Evolutionary conservation across 441 rosid genomes (phyloP), one percentile per base, ranked within the genome.

Genomic region (Gossypium davidsonii): DNA sequence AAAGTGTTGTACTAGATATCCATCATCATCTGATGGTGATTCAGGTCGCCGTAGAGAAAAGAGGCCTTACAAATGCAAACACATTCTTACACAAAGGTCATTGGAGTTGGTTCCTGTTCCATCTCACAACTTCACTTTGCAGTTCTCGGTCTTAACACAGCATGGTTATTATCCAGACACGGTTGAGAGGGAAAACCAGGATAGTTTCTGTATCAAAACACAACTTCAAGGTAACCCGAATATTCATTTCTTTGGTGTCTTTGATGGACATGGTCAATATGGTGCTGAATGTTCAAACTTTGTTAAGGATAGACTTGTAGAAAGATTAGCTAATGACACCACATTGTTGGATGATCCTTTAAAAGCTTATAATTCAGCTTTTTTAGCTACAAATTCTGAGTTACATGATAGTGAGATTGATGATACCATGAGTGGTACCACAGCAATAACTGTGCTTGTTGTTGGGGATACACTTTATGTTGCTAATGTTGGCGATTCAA

Each of bases 401-500:
- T 81, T 95, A 64, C 97, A 81, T 67, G 73, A 59, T 4, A 91
- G 97, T 72, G 87, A 81, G 31, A 88, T 95, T 74, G 98, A 95
- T 77, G 99, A 95, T 82, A 70, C 94, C 3, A 80, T 89, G 97
- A 93, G 99, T 77, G 98, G 99, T 60, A 93, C 99, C 12, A 91
- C 99, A 0, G 97, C 97, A 0, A 93, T 95, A 59, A 93, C 98
- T 0, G 99, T 89, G 78, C 95, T 95, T 81, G 90, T 93, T n/a
- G 75, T 87, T 77, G 99, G 89, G 58, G 93, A 91, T 81, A 88
- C 80, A 67, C 83, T 95, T 48, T 85, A 86, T 78, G 93, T 91
- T 17, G 99, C 97, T 6, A 94, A 91, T 83, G 99, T 85, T 51
- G 99, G 98, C 10, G 99, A 94, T 80, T 95, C 98, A 12, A 91